These are phyloP conservation scores for Amauroascus niger DNA, from an alignment of 2,329 filamentous ascomycete species.

Conservation along the genomic window DNA sequence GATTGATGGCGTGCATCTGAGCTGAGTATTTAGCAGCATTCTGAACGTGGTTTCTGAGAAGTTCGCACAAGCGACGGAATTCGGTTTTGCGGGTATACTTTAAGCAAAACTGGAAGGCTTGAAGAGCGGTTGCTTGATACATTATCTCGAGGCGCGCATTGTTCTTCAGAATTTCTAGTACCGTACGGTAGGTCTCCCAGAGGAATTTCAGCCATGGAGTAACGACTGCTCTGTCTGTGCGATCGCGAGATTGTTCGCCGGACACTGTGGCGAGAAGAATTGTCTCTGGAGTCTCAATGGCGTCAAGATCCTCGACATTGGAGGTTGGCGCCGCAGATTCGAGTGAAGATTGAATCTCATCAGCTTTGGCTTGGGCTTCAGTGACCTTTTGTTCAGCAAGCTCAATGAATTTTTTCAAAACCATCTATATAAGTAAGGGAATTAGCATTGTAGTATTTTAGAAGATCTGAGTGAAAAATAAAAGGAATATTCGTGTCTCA, in stretches of 20 bases:
- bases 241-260: slow-evolving; percentile 92
- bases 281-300: slow-evolving; percentile 93
- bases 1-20: slow-evolving; percentile 98
- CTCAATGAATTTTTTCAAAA: slow-evolving; percentile 96
- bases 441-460: background rate
- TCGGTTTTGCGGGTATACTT: slow-evolving; percentile 99
- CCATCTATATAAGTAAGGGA: slow-evolving; percentile 47
- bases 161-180: slow-evolving; percentile 97
- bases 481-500: slow-evolving; percentile 1
- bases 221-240: slow-evolving; percentile 94
- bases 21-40: slow-evolving; percentile 98
- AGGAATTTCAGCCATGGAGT: slow-evolving; percentile 99
- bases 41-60: slow-evolving; percentile 96
- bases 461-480: too few relatives aligned
- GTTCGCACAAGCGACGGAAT: slow-evolving; percentile 95
- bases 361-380: slow-evolving; percentile 88
- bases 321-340: slow-evolving; percentile 62
- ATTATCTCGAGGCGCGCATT: slow-evolving; percentile 95
- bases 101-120: slow-evolving; percentile 97
- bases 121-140: slow-evolving; percentile 95
- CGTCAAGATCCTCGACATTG: slow-evolving; percentile 90
- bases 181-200: slow-evolving; percentile 98
- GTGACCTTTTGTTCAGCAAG: slow-evolving; percentile 93
- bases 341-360: slow-evolving; percentile 81
- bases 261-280: slow-evolving; percentile 96